Percentiles rank a stretch among this genome's conserved stretches.
phyloP scores from a whole-genome alignment of 225 moss, liverwort and hornwort genomes.

The Polytrichum formosum region DNA sequence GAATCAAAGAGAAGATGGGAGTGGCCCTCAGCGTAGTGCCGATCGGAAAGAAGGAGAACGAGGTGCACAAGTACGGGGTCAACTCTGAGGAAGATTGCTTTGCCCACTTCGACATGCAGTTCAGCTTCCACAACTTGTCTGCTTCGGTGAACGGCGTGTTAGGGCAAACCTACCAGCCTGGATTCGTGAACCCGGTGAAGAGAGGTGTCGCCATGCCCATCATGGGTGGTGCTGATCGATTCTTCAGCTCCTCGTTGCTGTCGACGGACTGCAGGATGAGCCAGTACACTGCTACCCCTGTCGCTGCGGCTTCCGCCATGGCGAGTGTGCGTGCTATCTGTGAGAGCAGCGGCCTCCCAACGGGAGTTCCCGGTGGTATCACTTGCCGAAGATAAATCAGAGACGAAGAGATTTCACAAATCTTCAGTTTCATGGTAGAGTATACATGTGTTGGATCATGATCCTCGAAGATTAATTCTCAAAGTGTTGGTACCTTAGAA shows the following conservation, averaged over 20 bases:
- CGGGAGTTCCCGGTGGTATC: background rate
- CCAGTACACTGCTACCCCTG: slow-evolving; percentile 25
- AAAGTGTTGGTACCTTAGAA: too few relatives aligned
- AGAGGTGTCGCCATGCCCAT: slow-evolving; percentile 45
- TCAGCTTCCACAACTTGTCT: slow-evolving; percentile 52
- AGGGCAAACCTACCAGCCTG: slow-evolving; percentile 58
- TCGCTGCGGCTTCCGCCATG: slow-evolving; percentile 3
- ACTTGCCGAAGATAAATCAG: too few relatives aligned
- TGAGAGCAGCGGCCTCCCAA: background rate
- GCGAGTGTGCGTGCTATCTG: background rate
- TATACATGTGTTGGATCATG: too few relatives aligned
- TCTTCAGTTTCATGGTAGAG: too few relatives aligned
- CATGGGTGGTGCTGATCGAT: slow-evolving; percentile 50
- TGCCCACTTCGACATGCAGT: slow-evolving; percentile 55
- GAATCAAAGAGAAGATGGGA: slow-evolving; percentile 17
- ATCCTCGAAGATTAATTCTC: too few relatives aligned
- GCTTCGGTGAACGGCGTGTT: slow-evolving; percentile 50
- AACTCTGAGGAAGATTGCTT: slow-evolving; percentile 31
- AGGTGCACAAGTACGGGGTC: slow-evolving; percentile 58
- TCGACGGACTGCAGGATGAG: slow-evolving; percentile 31
- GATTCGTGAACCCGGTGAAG: slow-evolving; percentile 42
- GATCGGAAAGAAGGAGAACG: slow-evolving; percentile 39
- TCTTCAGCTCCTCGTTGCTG: slow-evolving; percentile 35
- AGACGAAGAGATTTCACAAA: too few relatives aligned
- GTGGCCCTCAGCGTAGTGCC: slow-evolving; percentile 49